Conservation (phyloP, 2,329 filamentous ascomycete genomes). For the Diaporthe vaccinii region DNA sequence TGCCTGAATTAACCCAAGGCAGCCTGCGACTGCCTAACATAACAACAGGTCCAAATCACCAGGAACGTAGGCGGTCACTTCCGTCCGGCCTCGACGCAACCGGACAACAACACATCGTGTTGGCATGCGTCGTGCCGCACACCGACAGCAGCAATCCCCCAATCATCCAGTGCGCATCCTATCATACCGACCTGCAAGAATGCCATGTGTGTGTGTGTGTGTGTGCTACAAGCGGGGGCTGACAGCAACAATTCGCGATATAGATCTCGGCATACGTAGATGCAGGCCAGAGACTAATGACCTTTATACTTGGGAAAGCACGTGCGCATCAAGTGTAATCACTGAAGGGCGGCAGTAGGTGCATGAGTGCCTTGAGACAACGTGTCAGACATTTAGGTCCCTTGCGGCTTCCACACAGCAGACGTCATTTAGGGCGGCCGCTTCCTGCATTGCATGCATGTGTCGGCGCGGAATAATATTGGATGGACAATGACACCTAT, state of each 20-base stretch:
- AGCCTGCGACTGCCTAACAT: neutral
- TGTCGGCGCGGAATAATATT: neutral
- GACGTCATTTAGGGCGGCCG: slow-evolving; percentile 8
- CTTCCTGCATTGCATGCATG: neutral
- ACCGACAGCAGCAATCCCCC: neutral
- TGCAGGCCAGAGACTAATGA: neutral
- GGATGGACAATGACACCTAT: neutral
- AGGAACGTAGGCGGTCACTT: neutral
- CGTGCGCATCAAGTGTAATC: neutral
- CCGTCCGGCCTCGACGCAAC: neutral
- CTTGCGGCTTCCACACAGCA: neutral
- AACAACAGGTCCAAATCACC: neutral
- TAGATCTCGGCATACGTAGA: neutral
- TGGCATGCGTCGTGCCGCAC: neutral
- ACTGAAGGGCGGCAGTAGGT: neutral
- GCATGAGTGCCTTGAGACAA: neutral
- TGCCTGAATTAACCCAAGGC: neutral
- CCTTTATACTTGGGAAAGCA: neutral
- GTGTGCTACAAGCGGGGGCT: neutral
- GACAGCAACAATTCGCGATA: neutral
- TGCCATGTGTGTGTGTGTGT: neutral
- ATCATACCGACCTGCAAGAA: neutral
- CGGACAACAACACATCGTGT: neutral
- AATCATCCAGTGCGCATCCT: neutral
- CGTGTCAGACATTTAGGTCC: neutral